Evolutionary conservation across 805 yeast species (phyloP).

Genomic region (Pichia nakasei): DNA sequence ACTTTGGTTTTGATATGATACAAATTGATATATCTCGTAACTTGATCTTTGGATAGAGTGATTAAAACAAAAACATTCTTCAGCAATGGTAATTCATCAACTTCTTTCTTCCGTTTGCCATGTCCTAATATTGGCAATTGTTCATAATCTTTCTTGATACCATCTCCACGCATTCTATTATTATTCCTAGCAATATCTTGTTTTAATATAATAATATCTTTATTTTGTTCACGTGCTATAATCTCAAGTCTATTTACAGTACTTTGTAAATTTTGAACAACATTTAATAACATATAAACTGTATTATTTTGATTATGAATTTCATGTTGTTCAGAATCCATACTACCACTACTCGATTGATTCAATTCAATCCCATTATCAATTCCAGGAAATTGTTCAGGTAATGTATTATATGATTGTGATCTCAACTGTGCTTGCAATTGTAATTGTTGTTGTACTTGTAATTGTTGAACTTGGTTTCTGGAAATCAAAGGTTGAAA

Average conservation of each 20-base stretch:
- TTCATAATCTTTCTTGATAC: constrained; percentile 24
- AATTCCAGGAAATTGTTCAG: background rate
- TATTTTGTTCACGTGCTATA: constrained; percentile 16
- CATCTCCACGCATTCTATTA: constrained; percentile 24
- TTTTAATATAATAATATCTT: constrained; percentile 18
- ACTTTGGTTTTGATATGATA: background rate
- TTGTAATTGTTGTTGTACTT: background rate
- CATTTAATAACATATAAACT: background rate
- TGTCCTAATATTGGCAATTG: constrained; percentile 6
- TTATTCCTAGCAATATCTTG: constrained; percentile 20
- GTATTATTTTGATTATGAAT: background rate
- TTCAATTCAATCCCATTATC: background rate
- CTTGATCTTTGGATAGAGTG: background rate
- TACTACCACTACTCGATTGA: too few relatives aligned
- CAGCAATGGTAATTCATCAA: background rate
- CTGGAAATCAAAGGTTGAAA: background rate
- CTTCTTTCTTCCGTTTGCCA: constrained; percentile 7
- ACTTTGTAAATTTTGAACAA: constrained; percentile 1
- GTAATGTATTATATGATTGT: background rate
- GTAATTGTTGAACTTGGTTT: background rate
- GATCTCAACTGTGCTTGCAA: too few relatives aligned
- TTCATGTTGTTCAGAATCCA: background rate
- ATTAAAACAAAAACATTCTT: background rate
- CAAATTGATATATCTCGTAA: background rate
- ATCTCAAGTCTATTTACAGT: constrained; percentile 10